Conservation (phyloP, 306 rosid species). For the Cicer cuneatum region DNA sequence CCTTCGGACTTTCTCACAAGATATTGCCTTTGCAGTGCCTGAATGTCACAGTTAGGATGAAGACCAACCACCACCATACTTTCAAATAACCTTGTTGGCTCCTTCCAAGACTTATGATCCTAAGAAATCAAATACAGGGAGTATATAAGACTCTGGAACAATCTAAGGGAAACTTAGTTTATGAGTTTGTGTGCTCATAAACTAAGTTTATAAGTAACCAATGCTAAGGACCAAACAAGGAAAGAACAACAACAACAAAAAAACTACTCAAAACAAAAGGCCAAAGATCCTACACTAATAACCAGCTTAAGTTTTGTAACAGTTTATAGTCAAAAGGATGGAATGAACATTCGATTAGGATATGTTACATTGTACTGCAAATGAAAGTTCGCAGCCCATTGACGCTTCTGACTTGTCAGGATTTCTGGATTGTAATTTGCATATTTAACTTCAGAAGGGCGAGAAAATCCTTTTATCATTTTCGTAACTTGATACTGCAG, state of each 20-base stretch:
- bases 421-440: conserved; percentile 88
- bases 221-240: conserved; percentile 32
- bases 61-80: conserved; percentile 95
- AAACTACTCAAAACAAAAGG: not conserved
- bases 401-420: conserved; percentile 93
- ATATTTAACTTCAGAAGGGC: conserved; percentile 66
- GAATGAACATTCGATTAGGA: conserved; percentile 25
- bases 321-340: not conserved
- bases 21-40: conserved; percentile 78
- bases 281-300: conserved; percentile 31
- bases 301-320: conserved; percentile 37
- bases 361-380: conserved; percentile 63
- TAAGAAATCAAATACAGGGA: conserved; percentile 53
- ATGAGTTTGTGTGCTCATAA: not conserved
- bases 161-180: conserved; percentile 6
- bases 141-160: conserved; percentile 42
- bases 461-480: conserved; percentile 79
- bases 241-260: conserved; percentile 7
- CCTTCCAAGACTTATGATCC: conserved; percentile 91
- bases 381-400: conserved; percentile 90
- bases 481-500: conserved; percentile 71
- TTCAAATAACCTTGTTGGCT: conserved; percentile 86
- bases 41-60: conserved; percentile 90
- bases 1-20: conserved; percentile 70
- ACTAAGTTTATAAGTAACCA: not conserved